Evolutionary conservation across 2,329 filamentous ascomycete species (phyloP).

Genomic region (Cyphellophora europaea): DNA sequence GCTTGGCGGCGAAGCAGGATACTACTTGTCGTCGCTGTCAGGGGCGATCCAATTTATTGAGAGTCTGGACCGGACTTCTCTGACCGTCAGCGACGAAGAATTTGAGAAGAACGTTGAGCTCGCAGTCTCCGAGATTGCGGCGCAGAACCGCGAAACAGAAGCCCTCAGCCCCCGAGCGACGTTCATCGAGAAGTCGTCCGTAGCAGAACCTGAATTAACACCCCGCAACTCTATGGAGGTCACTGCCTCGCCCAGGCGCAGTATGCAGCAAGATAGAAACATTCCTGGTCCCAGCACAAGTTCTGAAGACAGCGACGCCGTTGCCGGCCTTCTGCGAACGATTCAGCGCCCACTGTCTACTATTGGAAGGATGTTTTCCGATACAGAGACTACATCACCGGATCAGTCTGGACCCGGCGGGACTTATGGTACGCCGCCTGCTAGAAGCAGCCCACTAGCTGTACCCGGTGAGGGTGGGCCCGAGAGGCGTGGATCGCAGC

Average conservation of each 20-base stretch:
- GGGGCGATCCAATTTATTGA: constrained; percentile 96
- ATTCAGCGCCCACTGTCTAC: constrained; percentile 86
- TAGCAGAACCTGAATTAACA: constrained; percentile 48
- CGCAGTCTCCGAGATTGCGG: constrained; percentile 89
- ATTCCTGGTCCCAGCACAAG: constrained; percentile 26
- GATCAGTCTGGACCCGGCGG: neutral
- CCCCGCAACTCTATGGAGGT: constrained; percentile 50
- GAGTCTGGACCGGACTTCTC: constrained; percentile 82
- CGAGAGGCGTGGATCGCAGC: neutral
- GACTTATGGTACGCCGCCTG: neutral
- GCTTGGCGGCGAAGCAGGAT: constrained; percentile 91
- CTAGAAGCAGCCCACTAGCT: neutral
- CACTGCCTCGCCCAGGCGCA: constrained; percentile 31
- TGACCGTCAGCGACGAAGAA: constrained; percentile 89
- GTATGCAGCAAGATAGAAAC: constrained; percentile 12
- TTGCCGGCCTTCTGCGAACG: constrained; percentile 74
- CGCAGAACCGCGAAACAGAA: constrained; percentile 62
- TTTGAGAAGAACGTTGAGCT: constrained; percentile 96
- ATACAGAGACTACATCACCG: constrained; percentile 39
- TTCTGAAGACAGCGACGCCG: constrained; percentile 52
- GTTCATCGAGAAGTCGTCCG: constrained; percentile 36
- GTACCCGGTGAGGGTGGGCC: neutral
- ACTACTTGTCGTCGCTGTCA: constrained; percentile 82
- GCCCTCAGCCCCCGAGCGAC: constrained; percentile 25
- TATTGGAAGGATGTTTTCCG: constrained; percentile 91